Evolutionary conservation across 2,329 filamentous ascomycete species (phyloP).

Genomic region (Aspergillus eucalypticola): DNA sequence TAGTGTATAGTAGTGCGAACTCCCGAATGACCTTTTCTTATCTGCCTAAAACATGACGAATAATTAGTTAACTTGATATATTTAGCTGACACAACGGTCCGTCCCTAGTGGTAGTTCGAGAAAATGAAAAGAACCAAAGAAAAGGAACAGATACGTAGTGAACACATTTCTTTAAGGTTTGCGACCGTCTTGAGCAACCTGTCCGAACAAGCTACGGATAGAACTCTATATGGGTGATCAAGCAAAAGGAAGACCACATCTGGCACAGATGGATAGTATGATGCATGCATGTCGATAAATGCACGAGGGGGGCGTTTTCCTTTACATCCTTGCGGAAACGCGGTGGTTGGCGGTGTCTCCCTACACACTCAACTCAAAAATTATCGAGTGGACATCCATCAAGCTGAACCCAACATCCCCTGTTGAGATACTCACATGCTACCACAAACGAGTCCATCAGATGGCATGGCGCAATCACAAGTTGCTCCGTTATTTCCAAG

Average conservation of each 20-base stretch:
- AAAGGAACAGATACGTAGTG: neutral
- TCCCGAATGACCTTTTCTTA: no score
- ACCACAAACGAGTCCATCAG: slow-evolving; percentile 7
- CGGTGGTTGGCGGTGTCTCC: neutral
- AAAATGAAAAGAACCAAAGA: no score
- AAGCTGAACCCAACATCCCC: neutral
- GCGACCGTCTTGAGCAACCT: neutral
- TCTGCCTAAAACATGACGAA: no score
- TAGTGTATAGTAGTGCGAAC: no score
- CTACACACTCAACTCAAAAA: neutral
- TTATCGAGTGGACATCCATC: neutral
- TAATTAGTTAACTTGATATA: neutral
- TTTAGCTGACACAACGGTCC: slow-evolving; percentile 1
- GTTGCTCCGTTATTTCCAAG: neutral
- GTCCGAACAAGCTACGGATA: neutral
- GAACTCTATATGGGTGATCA: neutral
- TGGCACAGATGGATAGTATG: no score
- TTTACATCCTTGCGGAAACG: neutral
- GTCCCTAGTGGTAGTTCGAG: no score
- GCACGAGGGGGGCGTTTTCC: neutral
- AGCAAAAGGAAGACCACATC: neutral
- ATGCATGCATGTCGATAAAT: neutral
- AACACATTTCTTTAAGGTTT: neutral
- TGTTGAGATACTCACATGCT: slow-evolving; percentile 11
- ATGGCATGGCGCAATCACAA: slow-evolving; percentile 13